Percentiles rank a stretch among this genome's conserved stretches.
Conservation (phyloP, 306 rosid genomes). For the Arachis hypogaea region DNA sequence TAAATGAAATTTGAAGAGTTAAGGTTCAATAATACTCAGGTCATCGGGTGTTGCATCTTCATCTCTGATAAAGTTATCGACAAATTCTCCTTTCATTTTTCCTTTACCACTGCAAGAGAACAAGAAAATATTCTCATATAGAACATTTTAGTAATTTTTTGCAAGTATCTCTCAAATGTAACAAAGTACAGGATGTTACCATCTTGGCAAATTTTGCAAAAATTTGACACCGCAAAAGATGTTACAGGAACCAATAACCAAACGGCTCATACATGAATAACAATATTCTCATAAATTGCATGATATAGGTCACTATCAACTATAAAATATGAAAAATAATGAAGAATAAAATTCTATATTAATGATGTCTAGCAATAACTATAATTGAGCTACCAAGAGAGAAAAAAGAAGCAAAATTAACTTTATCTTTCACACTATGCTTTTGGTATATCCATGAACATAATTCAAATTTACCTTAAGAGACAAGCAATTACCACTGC, state of each 20-base stretch:
- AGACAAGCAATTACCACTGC: conserved; percentile 14
- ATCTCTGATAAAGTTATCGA: conserved; percentile 27
- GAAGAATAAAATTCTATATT: conserved; percentile 8
- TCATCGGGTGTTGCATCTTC: conserved; percentile 15
- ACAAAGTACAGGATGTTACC: background rate
- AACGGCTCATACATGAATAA: too few species aligned
- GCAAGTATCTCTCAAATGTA: background rate
- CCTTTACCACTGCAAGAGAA: conserved; percentile 1
- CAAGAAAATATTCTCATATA: conserved; percentile 15
- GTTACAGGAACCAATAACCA: conserved; percentile 16
- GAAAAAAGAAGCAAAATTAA: conserved; percentile 1
- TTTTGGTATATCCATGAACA: conserved; percentile 14
- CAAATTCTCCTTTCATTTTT: conserved; percentile 21
- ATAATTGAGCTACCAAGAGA: background rate
- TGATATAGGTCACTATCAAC: conserved; percentile 17
- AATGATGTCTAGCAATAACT: background rate
- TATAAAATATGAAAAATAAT: conserved; percentile 22
- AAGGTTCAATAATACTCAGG: conserved; percentile 12
- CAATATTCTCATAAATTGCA: conserved; percentile 4
- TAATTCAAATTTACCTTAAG: conserved; percentile 31
- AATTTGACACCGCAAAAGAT: conserved; percentile 8
- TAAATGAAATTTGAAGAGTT: background rate
- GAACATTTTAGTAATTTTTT: background rate
- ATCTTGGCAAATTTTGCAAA: background rate
- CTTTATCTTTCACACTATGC: conserved; percentile 11